Conservation (phyloP, 495 filamentous ascomycete species). For the Glonium stellatum region DNA sequence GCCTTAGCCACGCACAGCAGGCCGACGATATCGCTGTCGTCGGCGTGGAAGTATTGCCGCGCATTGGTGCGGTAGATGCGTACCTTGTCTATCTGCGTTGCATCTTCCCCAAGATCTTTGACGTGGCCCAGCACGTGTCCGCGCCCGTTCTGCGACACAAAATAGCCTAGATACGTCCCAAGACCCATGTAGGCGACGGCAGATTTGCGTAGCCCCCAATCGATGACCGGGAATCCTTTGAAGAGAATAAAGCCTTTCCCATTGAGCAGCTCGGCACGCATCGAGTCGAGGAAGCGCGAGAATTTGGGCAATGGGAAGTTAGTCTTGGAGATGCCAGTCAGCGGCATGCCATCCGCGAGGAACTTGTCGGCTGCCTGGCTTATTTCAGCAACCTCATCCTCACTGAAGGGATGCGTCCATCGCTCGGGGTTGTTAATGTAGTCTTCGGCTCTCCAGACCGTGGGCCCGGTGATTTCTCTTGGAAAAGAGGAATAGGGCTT, state of each 20-base stretch:
- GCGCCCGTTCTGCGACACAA: constrained; percentile 73
- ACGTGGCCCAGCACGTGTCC: constrained; percentile 91
- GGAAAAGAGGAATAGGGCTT: constrained; percentile 67
- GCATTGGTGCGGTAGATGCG: constrained; percentile 87
- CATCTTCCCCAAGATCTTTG: constrained; percentile 80
- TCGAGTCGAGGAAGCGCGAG: constrained; percentile 43
- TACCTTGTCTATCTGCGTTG: constrained; percentile 70
- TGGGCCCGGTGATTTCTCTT: constrained; percentile 63
- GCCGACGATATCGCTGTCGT: constrained; percentile 77
- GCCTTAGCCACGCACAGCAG: constrained; percentile 76
- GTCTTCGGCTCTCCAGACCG: constrained; percentile 71
- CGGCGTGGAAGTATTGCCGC: constrained; percentile 75
- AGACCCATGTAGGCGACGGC: constrained; percentile 87
- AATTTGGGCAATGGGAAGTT: constrained; percentile 64
- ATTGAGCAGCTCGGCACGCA: constrained; percentile 67
- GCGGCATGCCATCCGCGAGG: constrained; percentile 50
- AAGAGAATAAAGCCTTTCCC: constrained; percentile 89
- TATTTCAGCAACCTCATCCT: constrained; percentile 63
- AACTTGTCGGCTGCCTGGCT: constrained; percentile 60
- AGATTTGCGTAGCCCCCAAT: constrained; percentile 74
- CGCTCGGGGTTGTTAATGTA: constrained; percentile 61
- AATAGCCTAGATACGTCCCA: constrained; percentile 79
- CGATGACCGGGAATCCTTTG: constrained; percentile 67
- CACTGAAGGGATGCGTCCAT: constrained; percentile 68
- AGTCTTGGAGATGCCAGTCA: constrained; percentile 70